Evolutionary conservation across 2,329 filamentous ascomycete genomes (phyloP).

Genomic region (Apiospora marii): DNA sequence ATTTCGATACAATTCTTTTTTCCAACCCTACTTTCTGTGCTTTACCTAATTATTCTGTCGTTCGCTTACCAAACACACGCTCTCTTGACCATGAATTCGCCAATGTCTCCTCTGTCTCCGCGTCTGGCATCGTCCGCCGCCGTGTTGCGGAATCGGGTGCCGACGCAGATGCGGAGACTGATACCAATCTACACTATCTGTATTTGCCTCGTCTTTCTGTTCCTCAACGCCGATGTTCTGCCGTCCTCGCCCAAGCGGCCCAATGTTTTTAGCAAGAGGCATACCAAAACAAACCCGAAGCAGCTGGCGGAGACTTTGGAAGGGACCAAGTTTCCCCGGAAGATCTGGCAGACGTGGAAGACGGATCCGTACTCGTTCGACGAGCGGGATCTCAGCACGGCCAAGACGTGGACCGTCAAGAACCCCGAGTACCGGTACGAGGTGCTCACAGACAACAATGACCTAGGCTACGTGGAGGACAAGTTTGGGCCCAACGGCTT

Average conservation of each 20-base stretch:
- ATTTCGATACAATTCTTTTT: background rate
- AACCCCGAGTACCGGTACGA: slow-evolving; percentile 74
- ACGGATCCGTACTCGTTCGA: slow-evolving; percentile 72
- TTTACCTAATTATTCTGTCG: background rate
- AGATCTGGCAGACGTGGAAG: slow-evolving; percentile 84
- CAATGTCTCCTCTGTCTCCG: slow-evolving; percentile 46
- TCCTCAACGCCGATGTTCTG: slow-evolving; percentile 52
- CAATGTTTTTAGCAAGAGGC: slow-evolving; percentile 28
- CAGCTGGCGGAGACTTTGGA: slow-evolving; percentile 29
- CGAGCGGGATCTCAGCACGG: slow-evolving; percentile 65
- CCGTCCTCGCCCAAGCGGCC: slow-evolving; percentile 26
- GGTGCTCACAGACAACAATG: slow-evolving; percentile 74
- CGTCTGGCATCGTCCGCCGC: slow-evolving; percentile 34
- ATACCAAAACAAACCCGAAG: background rate
- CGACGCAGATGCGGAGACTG: slow-evolving; percentile 56
- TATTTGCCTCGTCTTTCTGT: slow-evolving; percentile 53
- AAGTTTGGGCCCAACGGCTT: slow-evolving; percentile 71
- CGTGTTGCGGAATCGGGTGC: slow-evolving; percentile 49
- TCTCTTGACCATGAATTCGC: slow-evolving; percentile 39
- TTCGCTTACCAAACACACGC: slow-evolving; percentile 11
- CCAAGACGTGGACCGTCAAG: slow-evolving; percentile 70
- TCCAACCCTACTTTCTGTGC: background rate
- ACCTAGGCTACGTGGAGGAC: slow-evolving; percentile 71
- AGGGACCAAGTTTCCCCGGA: slow-evolving; percentile 60
- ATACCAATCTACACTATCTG: slow-evolving; percentile 55